Conservation (phyloP, 306 rosid genomes). For the Macrotyloma uniflorum region DNA sequence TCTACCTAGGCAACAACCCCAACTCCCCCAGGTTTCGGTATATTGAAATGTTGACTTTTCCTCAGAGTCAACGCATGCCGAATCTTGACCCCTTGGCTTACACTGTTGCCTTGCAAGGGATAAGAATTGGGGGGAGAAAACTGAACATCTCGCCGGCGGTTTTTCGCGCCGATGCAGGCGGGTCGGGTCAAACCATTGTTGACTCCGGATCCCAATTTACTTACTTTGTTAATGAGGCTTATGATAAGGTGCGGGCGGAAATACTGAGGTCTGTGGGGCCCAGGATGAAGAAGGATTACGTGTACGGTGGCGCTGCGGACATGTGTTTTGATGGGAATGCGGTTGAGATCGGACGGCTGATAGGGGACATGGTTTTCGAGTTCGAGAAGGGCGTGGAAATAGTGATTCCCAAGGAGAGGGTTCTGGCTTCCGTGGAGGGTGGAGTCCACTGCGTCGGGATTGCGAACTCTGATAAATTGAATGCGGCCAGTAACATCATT, state of each 20-base stretch:
- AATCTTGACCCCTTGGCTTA: constrained; percentile 78
- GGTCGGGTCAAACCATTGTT: constrained; percentile 91
- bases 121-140: constrained; percentile 54
- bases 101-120: constrained; percentile 69
- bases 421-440: constrained; percentile 65
- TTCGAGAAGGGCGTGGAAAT: constrained; percentile 79
- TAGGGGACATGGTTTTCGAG: constrained; percentile 75
- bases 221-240: constrained; percentile 71
- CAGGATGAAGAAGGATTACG: constrained; percentile 67
- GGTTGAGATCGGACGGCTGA: constrained; percentile 58
- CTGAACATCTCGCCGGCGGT: constrained; percentile 49
- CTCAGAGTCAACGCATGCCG: constrained; percentile 69
- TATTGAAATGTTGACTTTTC: constrained; percentile 50
- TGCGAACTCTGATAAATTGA: constrained; percentile 72
- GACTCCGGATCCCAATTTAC: constrained; percentile 91
- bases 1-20: constrained; percentile 80
- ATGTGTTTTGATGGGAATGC: constrained; percentile 67
- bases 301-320: constrained; percentile 68
- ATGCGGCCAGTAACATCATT: constrained; percentile 75
- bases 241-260: constrained; percentile 61
- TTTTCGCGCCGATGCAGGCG: constrained; percentile 64
- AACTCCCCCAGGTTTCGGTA: constrained; percentile 50
- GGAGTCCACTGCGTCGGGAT: constrained; percentile 81
- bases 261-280: constrained; percentile 65
- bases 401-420: constrained; percentile 51